Percentiles rank a stretch among this genome's conserved stretches.
Evolutionary conservation across 805 yeast species (phyloP).

Genomic region (Yamadazyma olivae): DNA sequence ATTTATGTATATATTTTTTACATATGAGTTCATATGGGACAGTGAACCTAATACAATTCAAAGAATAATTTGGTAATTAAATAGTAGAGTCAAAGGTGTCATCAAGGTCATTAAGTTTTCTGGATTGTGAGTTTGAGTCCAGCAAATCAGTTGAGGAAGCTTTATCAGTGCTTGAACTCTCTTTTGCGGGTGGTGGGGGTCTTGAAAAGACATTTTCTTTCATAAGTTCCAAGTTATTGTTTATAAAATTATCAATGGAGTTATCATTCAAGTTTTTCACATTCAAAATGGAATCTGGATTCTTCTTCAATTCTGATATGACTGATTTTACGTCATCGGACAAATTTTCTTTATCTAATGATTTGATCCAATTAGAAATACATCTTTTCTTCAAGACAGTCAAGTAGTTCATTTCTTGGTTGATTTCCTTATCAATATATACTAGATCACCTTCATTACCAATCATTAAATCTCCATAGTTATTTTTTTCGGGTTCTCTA

Average conservation of each 20-base stretch:
- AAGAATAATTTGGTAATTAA: slow-evolving; percentile 94
- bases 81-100: slow-evolving; percentile 23
- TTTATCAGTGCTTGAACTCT: background rate
- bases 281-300: slow-evolving; percentile 18
- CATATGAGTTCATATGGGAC: slow-evolving; percentile 65
- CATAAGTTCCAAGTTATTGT: slow-evolving; percentile 22
- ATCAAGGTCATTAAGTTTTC: slow-evolving; percentile 3
- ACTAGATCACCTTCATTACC: slow-evolving; percentile 74
- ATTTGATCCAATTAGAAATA: slow-evolving; percentile 30
- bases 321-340: slow-evolving; percentile 12
- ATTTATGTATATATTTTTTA: slow-evolving; percentile 55
- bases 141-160: no score
- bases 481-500: slow-evolving; percentile 50
- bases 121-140: no score
- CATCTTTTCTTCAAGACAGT: slow-evolving; percentile 37
- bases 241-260: slow-evolving; percentile 30
- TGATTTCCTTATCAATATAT: slow-evolving; percentile 57
- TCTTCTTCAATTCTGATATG: slow-evolving; percentile 18
- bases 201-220: background rate
- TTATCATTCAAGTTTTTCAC: slow-evolving; percentile 16
- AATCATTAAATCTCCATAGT: slow-evolving; percentile 53
- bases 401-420: slow-evolving; percentile 39
- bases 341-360: slow-evolving; percentile 17
- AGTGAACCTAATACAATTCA: slow-evolving; percentile 54
- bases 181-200: background rate